A percentile compares a stretch with the other conserved stretches of the same genome.
Conservation (phyloP, 2,329 filamentous ascomycete genomes). For the Penicillium sp. region DNA sequence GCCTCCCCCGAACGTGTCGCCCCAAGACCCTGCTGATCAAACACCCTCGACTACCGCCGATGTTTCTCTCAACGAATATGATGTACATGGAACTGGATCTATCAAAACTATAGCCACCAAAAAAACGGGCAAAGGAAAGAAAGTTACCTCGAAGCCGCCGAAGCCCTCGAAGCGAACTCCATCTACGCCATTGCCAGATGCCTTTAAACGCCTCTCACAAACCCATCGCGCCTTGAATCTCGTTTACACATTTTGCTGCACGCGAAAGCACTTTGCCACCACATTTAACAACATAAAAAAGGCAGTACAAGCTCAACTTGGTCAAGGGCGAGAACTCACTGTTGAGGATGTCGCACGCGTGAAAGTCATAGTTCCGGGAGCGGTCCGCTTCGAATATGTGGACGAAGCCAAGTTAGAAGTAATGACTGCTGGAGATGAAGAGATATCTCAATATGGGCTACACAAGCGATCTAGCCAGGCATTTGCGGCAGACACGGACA, state of each 20-base stretch:
- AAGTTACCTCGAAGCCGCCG: conserved; percentile 9
- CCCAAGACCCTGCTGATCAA: background rate
- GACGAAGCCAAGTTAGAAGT: conserved; percentile 80
- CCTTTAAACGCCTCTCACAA: conserved; percentile 69
- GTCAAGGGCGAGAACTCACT: conserved; percentile 57
- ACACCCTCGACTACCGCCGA: background rate
- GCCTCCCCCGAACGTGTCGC: conserved; percentile 18
- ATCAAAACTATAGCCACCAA: conserved; percentile 2
- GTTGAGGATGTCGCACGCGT: conserved; percentile 81
- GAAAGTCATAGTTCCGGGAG: conserved; percentile 70
- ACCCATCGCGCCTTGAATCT: conserved; percentile 84
- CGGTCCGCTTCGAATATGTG: conserved; percentile 81
- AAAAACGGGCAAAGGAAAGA: conserved; percentile 6
- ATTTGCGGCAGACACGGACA: conserved; percentile 16
- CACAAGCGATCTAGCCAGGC: conserved; percentile 47
- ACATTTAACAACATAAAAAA: conserved; percentile 85
- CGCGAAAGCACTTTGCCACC: conserved; percentile 85
- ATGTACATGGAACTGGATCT: background rate
- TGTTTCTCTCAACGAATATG: background rate
- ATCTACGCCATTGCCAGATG: conserved; percentile 67
- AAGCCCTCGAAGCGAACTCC: conserved; percentile 24
- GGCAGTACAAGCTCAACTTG: conserved; percentile 79
- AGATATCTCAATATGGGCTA: conserved; percentile 63
- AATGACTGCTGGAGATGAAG: conserved; percentile 58
- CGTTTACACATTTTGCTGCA: conserved; percentile 92